Evolutionary conservation across 441 rosid species (phyloP).

Genomic region (Flueggea neowawraea): DNA sequence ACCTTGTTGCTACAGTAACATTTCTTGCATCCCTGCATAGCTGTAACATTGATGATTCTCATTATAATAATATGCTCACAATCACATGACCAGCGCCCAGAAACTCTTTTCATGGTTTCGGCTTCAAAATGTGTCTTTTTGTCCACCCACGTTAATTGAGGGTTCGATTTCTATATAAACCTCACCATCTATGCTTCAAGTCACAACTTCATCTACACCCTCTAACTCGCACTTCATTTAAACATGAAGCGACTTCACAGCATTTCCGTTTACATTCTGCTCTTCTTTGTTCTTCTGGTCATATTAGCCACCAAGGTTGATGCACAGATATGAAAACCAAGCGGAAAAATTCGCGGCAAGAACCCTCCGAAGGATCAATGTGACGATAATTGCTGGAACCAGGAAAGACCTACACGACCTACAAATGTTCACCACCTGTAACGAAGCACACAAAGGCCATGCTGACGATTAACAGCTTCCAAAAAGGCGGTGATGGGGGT

Average conservation of each 20-base stretch:
- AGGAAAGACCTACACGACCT: conserved; percentile 2
- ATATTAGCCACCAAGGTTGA: not conserved
- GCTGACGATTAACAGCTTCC: conserved; percentile 12
- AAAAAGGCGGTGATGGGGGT: conserved; percentile 6
- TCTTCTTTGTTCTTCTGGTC: not conserved
- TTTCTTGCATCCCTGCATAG: not conserved
- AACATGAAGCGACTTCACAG: conserved; percentile 5
- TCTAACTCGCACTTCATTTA: too few species aligned
- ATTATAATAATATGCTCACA: not conserved
- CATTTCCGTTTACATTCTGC: not conserved
- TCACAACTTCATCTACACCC: too few species aligned
- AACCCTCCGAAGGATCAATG: conserved; percentile 1
- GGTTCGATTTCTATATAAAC: not conserved
- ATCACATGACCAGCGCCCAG: not conserved
- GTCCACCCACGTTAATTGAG: too few species aligned
- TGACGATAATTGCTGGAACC: conserved; percentile 3
- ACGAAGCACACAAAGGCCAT: conserved; percentile 2
- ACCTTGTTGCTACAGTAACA: not conserved
- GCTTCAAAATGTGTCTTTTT: not conserved
- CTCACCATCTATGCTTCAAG: not conserved
- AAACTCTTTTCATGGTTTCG: not conserved
- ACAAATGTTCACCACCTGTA: not conserved
- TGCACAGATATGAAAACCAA: conserved; percentile 5
- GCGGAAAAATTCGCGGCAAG: conserved; percentile 4
- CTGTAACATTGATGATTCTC: not conserved